Conservation (phyloP, 495 filamentous ascomycete genomes). For the Penicillium coprophilum region DNA sequence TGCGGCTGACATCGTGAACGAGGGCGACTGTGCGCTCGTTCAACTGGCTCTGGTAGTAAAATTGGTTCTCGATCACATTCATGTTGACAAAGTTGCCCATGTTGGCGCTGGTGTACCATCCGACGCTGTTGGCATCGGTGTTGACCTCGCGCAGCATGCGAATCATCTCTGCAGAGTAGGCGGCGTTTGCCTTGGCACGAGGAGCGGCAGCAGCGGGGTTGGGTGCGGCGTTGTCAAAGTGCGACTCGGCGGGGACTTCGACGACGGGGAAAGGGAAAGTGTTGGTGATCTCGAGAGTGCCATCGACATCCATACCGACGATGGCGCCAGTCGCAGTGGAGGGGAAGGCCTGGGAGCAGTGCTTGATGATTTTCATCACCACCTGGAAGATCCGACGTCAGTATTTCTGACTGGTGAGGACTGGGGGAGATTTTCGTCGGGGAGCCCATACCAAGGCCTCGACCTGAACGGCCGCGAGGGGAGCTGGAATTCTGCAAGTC, state of each 20-base stretch:
- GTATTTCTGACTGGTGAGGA: constrained; percentile 35
- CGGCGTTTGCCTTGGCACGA: constrained; percentile 81
- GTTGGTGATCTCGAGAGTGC: constrained; percentile 87
- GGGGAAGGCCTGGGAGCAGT: constrained; percentile 83
- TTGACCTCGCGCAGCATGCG: constrained; percentile 94
- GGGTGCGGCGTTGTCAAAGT: constrained; percentile 73
- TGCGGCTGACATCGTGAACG: constrained; percentile 92
- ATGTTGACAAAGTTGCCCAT: constrained; percentile 97
- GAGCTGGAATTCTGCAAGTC: constrained; percentile 42
- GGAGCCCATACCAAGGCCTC: constrained; percentile 67
- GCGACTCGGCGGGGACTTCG: constrained; percentile 73
- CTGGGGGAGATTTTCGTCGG: constrained; percentile 34
- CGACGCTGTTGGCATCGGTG: constrained; percentile 95
- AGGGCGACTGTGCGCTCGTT: constrained; percentile 93
- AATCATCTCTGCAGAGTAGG: constrained; percentile 97
- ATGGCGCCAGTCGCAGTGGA: constrained; percentile 85
- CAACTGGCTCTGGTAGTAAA: constrained; percentile 88
- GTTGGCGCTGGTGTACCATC: constrained; percentile 98
- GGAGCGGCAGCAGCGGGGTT: constrained; percentile 85
- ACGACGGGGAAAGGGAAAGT: constrained; percentile 89
- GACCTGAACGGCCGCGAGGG: constrained; percentile 77
- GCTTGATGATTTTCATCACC: constrained; percentile 95
- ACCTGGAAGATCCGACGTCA: constrained; percentile 56
- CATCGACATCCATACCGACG: constrained; percentile 87
- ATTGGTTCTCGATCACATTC: constrained; percentile 97